A percentile compares a stretch with the other conserved stretches of the same genome.
These are phyloP conservation scores for Chondrus crispus DNA, from an alignment of 23 red algal species.

Conservation along the genomic window DNA sequence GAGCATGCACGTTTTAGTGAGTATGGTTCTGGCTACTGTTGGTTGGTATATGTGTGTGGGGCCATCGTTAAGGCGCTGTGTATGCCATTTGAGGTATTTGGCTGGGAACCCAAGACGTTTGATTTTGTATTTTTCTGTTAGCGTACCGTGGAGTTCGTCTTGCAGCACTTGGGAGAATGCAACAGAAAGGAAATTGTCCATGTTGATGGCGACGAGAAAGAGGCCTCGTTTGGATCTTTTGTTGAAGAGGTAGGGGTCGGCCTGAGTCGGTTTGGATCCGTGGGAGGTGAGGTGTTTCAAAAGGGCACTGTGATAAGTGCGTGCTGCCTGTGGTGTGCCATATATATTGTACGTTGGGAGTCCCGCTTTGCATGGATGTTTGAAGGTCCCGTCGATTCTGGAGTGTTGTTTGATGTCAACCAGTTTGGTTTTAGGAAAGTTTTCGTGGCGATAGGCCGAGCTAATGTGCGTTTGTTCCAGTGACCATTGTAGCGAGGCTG, in stretches of 20 bases:
- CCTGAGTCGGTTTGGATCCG: background rate
- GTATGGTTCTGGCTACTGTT: too few relatives aligned
- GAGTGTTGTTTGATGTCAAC: background rate
- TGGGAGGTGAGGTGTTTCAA: background rate
- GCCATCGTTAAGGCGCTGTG: too few relatives aligned
- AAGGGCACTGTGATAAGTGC: background rate
- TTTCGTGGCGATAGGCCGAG: background rate
- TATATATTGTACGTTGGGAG: background rate
- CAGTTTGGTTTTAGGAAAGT: background rate
- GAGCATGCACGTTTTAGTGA: too few relatives aligned
- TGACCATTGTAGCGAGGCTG: too few relatives aligned
- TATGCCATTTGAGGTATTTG: too few relatives aligned
- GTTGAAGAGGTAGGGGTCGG: background rate
- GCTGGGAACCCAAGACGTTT: too few relatives aligned
- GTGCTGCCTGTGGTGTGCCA: background rate
- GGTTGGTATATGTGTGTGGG: too few relatives aligned
- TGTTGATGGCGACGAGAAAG: background rate
- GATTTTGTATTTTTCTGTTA: too few relatives aligned
- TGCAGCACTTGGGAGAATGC: too few relatives aligned
- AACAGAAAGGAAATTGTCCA: background rate
- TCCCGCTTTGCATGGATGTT: background rate
- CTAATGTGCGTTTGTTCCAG: too few relatives aligned
- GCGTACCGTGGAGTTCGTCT: too few relatives aligned
- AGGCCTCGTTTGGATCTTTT: background rate
- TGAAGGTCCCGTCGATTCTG: background rate